Evolutionary conservation across 2,329 filamentous ascomycete genomes (phyloP).

Genomic region (Diaporthe helianthi): DNA sequence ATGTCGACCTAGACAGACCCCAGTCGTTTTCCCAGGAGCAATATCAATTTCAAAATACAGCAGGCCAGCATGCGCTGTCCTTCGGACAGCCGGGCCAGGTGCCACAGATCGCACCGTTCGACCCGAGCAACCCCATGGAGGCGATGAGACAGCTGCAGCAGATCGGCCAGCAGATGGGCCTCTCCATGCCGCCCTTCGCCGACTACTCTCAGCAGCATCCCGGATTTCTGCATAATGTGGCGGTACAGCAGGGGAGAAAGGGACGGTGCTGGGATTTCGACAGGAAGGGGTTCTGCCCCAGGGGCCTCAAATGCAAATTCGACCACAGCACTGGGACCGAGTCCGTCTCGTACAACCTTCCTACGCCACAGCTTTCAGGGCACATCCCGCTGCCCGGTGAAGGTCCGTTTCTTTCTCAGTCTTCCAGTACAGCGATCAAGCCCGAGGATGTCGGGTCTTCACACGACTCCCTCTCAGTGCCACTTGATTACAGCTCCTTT

Average conservation of each 20-base stretch:
- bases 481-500: background rate
- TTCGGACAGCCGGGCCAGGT: conserved; percentile 38
- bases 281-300: conserved; percentile 73
- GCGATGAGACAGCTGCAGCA: conserved; percentile 68
- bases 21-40: conserved; percentile 39
- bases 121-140: conserved; percentile 67
- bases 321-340: conserved; percentile 70
- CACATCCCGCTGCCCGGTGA: conserved; percentile 43
- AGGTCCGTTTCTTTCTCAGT: conserved; percentile 38
- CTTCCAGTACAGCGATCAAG: background rate
- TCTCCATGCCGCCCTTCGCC: conserved; percentile 53
- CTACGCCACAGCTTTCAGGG: conserved; percentile 34
- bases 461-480: background rate
- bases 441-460: background rate
- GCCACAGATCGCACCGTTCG: conserved; percentile 55
- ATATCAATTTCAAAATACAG: conserved; percentile 29
- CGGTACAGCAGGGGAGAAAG: conserved; percentile 45
- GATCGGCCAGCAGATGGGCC: conserved; percentile 64
- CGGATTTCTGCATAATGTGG: conserved; percentile 35
- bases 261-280: conserved; percentile 74
- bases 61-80: conserved; percentile 33
- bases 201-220: conserved; percentile 39
- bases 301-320: conserved; percentile 71
- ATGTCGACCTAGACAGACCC: conserved; percentile 33
- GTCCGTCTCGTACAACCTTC: conserved; percentile 45